Evolutionary conservation across 2,329 filamentous ascomycete genomes (phyloP), one percentile per base, ranked within the genome.

Genomic region (Calonectria fujianensis): DNA sequence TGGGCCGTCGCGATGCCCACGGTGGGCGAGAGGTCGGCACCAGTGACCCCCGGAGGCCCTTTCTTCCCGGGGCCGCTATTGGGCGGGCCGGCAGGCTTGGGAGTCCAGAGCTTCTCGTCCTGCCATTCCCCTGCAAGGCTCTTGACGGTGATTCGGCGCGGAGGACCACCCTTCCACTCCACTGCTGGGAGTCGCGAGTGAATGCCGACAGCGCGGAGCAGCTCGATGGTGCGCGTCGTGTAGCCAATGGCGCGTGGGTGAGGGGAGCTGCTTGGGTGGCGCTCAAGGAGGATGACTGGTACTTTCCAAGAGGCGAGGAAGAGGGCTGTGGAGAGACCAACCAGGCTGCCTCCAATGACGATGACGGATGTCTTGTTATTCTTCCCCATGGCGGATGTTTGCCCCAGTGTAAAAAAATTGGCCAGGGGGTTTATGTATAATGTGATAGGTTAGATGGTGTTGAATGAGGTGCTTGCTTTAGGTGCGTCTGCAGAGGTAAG

Each of bases 211-310:
- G 71, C 61, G 1, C 81, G 82, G 45, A 82, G 84, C 0, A 86
- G 74, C 65, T 87, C 86, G 74, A 87, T 82, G 2, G 85, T 86
- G 2, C 85, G 80, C 2, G 82, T 57, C 10, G 84, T 86, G 67
- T 86, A 82, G 9, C 84, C 82, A 7, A 85, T 80, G 10, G 84
- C 83, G 14, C 84, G 84, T 0, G 85, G 85, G 24, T 87, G 85
- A 5, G 81, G 79, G 1, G 84, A 84, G 37, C 82, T 84, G 0
- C 77, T 74, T 0, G 79, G 39, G 39, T 86, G 85, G 13, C 83
- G 83, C 72, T 87, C 86, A 9, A 87, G 69, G n/a, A 87, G 76
- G 11, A 85, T 79, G 50, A 80, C 81, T 5, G 79, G 77, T 9
- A 87, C 78, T 32, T 79, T 65, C 11, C 83, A 77, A 1, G 79